Conservation (phyloP, 805 yeast species). For the Wickerhamomyces mucosus region DNA sequence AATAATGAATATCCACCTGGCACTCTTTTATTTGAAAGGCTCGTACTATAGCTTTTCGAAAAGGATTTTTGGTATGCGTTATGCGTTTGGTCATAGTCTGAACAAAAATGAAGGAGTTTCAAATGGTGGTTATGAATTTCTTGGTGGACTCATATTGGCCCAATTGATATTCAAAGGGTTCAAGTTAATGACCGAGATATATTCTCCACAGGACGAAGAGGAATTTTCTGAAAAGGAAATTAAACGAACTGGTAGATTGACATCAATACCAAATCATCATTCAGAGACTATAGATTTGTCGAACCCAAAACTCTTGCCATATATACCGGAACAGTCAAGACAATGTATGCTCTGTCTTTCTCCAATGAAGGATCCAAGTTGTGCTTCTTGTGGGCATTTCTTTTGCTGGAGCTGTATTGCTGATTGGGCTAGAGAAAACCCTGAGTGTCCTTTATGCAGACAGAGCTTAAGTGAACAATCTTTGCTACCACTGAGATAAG, state of each 20-base stretch:
- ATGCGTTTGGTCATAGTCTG: constrained; percentile 60
- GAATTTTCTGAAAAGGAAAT: no score
- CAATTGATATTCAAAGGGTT: constrained; percentile 39
- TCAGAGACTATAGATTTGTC: constrained; percentile 39
- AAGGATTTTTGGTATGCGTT: constrained; percentile 70
- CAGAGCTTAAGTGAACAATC: constrained; percentile 40
- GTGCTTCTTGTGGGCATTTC: constrained; percentile 85
- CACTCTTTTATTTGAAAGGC: constrained; percentile 76
- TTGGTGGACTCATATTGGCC: constrained; percentile 53
- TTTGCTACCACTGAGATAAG: constrained; percentile 16
- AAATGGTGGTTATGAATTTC: constrained; percentile 59
- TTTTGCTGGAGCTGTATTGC: constrained; percentile 89
- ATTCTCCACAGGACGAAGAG: no score
- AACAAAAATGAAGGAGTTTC: constrained; percentile 30
- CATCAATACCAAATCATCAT: constrained; percentile 3
- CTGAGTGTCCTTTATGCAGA: constrained; percentile 90
- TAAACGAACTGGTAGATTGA: no score
- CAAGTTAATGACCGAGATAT: constrained; percentile 4
- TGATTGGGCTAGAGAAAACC: constrained; percentile 81
- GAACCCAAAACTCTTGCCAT: constrained; percentile 49
- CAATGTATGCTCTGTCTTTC: constrained; percentile 80
- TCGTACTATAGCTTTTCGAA: constrained; percentile 72
- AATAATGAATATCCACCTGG: constrained; percentile 61
- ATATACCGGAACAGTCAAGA: constrained; percentile 60
- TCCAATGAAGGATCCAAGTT: constrained; percentile 71